Percentiles rank a stretch among this genome's conserved stretches.
phyloP scores from a whole-genome alignment of 2,329 filamentous ascomycete species.

The Aspergillus chevalieri region DNA sequence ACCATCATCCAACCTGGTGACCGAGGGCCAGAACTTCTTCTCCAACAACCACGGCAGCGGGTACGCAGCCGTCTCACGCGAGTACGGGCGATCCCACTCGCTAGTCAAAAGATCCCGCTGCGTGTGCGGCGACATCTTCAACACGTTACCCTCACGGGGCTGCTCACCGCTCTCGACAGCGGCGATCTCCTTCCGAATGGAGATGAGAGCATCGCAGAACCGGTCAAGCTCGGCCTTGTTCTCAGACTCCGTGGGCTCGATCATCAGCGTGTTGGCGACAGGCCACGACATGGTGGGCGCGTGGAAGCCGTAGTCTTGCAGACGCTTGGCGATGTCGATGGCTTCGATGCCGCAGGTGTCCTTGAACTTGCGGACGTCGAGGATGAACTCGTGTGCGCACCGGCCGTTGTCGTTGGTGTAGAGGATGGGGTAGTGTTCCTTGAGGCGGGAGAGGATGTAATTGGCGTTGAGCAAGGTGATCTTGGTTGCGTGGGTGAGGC shows the following conservation, averaged over 20 bases:
- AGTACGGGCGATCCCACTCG: slow-evolving; percentile 79
- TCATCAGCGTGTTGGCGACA: slow-evolving; percentile 92
- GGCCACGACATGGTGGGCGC: slow-evolving; percentile 97
- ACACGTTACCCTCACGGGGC: slow-evolving; percentile 70
- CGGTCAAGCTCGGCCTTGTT: slow-evolving; percentile 87
- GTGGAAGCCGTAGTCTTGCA: slow-evolving; percentile 97
- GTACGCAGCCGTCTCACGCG: slow-evolving; percentile 76
- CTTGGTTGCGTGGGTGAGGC: slow-evolving; percentile 83
- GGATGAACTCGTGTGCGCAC: slow-evolving; percentile 95
- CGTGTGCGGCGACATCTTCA: slow-evolving; percentile 85
- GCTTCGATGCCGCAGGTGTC: slow-evolving; percentile 78
- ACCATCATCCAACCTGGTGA: slow-evolving; percentile 84
- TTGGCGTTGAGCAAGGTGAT: slow-evolving; percentile 94
- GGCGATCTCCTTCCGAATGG: slow-evolving; percentile 77
- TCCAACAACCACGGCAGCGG: slow-evolving; percentile 74
- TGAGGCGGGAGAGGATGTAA: slow-evolving; percentile 85
- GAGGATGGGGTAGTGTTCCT: slow-evolving; percentile 81
- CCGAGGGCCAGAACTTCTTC: slow-evolving; percentile 97
- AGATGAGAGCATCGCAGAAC: slow-evolving; percentile 83
- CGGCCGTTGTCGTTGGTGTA: slow-evolving; percentile 85
- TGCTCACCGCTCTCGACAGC: slow-evolving; percentile 73
- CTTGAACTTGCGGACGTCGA: slow-evolving; percentile 80
- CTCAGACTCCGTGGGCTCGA: slow-evolving; percentile 93
- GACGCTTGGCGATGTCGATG: slow-evolving; percentile 90
- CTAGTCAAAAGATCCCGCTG: slow-evolving; percentile 69